Base-by-base conservation (phyloP, 2,329 filamentous ascomycete species). In the Passalora sequoiae region DNA sequence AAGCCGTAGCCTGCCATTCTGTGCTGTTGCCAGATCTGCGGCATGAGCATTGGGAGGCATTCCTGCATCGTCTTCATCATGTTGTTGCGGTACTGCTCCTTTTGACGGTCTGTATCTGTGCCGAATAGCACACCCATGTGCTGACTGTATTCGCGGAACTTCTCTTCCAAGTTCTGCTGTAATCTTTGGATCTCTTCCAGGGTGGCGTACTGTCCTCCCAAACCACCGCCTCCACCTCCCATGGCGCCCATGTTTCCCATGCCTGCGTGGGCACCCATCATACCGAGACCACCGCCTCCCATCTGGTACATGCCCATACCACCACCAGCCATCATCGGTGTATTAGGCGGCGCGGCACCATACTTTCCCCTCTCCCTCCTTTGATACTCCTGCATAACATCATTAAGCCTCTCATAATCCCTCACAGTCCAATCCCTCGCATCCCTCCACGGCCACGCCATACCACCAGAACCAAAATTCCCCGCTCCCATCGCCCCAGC, bases 371-470 rank as follows among this genome's bases (percentile, higher is more conserved):
- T 46, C 46, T 49, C 43, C 30, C 53, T 30, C 22, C 22, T 41
- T n/a, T 43, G 33, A 33, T 46, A 54, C 44, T 59, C 55, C 8
- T 43, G 44, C 40, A 59, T 22, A 7, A 60, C 46, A 17, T 57
- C 47, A 2, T 49, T 50, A 31, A 60, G 39, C 24, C 55, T 43
- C 37, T 60, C 54, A 41, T 46, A 59, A 38, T 60, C 58, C 22
- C 47, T 49, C n/a, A 46, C 38, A 12, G 49, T 50, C 58, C 58
- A 60, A 10, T 47, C 37, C 9, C 42, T 13, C 17, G 51, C 42
- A 29, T 47, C 42, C 19, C 54, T 50, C 47, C 49, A 56, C 12
- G 49, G 41, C 30, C 47, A 19, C 19, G 30, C 27, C 22, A 16
- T n/a, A 36, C 37, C 41, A 22, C 27, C 38, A n/a, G n/a, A n/a